Base-by-base conservation (phyloP, 305 asterid species). In the Fraxinus albicans region DNA sequence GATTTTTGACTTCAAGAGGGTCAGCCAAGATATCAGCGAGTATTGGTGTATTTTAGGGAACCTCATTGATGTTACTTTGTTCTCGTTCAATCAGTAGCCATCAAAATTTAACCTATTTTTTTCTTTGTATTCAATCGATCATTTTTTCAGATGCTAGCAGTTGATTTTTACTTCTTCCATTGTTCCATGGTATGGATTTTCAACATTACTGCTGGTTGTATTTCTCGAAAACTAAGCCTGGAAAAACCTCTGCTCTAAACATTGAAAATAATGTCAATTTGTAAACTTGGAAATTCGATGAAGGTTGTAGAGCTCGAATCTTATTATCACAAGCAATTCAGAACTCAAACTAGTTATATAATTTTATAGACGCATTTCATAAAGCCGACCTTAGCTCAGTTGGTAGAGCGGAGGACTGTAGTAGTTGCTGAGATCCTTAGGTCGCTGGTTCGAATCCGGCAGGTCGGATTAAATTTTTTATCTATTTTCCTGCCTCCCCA, bases 361-460 rank as follows among this genome's bases (percentile, higher is more conserved):
- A n/a, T 55, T 55, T 15, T 31, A 5, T n/a, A 3, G 2, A 21
- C 4, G 1, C 1, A 1, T 6, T 12, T 0, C n/a, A 0, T 42
- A 42, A 8, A 12, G 0, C 97, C 98, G 98, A 95, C 97, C 97
- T 93, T 93, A 95, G 98, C 99, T 96, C 99, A 93, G 98, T 96
- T 94, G 97, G 98, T 87, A 94, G 97, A 94, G 98, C 98, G 98
- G 99, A 92, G 92, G 98, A 96, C 97, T 96, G 97, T 92, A 96
- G 98, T 90, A 0, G 47, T 0, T 34, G 77, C 77, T n/a, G 94
- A 3, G 36, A 67, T 95, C 97, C 93, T 94, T 93, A 95, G 97
- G 99, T 93, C 90, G 89, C 94, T 94, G 97, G 96, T 93, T 94
- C 96, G 94, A 94, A 88, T 95, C 97, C 93, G 93, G 94, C 89